Conservation (phyloP, 192 early-diverging fungal genomes). For the Mortierella claussenii region DNA sequence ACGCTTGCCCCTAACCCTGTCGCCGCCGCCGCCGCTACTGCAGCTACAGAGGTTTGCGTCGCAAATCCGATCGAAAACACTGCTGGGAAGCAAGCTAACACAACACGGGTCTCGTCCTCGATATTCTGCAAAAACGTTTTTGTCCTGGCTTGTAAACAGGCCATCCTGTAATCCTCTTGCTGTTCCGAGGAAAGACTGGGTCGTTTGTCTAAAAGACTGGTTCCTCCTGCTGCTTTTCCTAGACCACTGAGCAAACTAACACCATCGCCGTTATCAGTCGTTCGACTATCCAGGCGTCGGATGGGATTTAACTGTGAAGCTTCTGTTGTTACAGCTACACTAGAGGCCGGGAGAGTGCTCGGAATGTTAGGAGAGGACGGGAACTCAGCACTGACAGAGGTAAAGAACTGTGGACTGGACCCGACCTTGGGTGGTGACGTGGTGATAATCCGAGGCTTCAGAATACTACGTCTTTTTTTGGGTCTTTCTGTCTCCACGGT, state of each 20-base stretch:
- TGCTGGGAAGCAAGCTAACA: constrained; percentile 36
- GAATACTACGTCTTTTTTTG: constrained; percentile 31
- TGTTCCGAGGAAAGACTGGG: constrained; percentile 11
- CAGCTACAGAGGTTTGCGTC: no score
- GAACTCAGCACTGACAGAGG: not conserved
- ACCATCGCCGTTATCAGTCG: constrained; percentile 10
- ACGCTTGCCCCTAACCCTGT: no score
- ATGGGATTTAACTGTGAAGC: constrained; percentile 11
- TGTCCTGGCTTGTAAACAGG: constrained; percentile 18
- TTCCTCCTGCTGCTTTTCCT: not conserved
- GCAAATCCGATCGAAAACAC: constrained; percentile 31
- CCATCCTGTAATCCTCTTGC: constrained; percentile 23
- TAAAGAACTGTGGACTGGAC: not conserved
- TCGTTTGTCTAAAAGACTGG: not conserved
- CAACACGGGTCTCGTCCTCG: constrained; percentile 31
- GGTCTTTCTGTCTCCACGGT: not conserved
- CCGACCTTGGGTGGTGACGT: constrained; percentile 17
- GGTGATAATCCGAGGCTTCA: constrained; percentile 40
- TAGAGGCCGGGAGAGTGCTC: not conserved
- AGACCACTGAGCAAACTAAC: constrained; percentile 2
- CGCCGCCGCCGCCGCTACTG: no score
- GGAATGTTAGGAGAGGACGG: not conserved
- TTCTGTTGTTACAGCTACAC: no score
- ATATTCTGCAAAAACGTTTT: constrained; percentile 43
- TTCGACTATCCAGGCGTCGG: constrained; percentile 8